phyloP scores from a whole-genome alignment of 2,329 filamentous ascomycete genomes.

The Sporothrix inflata region DNA sequence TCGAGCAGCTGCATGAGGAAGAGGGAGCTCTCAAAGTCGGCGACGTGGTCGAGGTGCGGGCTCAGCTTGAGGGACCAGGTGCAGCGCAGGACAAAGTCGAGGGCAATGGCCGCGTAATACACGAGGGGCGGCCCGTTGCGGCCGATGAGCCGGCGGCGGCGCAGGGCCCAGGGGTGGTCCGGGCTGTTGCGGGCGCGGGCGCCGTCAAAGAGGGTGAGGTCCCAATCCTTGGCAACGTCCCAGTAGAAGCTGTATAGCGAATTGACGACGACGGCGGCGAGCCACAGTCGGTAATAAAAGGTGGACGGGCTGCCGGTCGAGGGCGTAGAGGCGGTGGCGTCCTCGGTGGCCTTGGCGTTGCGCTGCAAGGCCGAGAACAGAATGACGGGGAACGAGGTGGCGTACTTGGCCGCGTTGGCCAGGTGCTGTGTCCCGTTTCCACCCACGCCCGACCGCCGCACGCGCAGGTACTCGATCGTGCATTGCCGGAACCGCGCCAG shows the following conservation, averaged over 20 bases:
- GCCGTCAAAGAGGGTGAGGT: slow-evolving; percentile 76
- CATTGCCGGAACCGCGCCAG: slow-evolving; percentile 90
- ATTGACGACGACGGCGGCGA: slow-evolving; percentile 76
- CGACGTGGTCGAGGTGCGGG: slow-evolving; percentile 78
- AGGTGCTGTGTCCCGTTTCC: slow-evolving; percentile 86
- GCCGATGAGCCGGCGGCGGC: slow-evolving; percentile 73
- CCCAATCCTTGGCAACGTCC: slow-evolving; percentile 97
- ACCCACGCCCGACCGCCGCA: slow-evolving; percentile 50
- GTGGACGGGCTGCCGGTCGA: slow-evolving; percentile 40
- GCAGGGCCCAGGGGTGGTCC: slow-evolving; percentile 76
- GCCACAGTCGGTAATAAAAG: slow-evolving; percentile 61
- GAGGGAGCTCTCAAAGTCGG: slow-evolving; percentile 84
- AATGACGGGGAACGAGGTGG: slow-evolving; percentile 91
- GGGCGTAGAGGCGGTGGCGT: slow-evolving; percentile 32
- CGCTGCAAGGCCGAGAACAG: slow-evolving; percentile 76
- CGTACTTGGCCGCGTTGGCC: slow-evolving; percentile 93
- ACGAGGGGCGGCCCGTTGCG: slow-evolving; percentile 56
- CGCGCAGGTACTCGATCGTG: slow-evolving; percentile 81
- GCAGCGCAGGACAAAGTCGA: slow-evolving; percentile 82
- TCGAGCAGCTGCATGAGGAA: slow-evolving; percentile 87
- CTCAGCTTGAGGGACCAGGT: slow-evolving; percentile 91
- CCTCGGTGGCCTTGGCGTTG: slow-evolving; percentile 51
- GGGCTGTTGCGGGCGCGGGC: slow-evolving; percentile 60
- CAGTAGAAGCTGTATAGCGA: slow-evolving; percentile 97
- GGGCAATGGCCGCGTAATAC: slow-evolving; percentile 79